Evolutionary conservation across 331 rosid genomes (phyloP).

Genomic region (Stylosanthes scabra): DNA sequence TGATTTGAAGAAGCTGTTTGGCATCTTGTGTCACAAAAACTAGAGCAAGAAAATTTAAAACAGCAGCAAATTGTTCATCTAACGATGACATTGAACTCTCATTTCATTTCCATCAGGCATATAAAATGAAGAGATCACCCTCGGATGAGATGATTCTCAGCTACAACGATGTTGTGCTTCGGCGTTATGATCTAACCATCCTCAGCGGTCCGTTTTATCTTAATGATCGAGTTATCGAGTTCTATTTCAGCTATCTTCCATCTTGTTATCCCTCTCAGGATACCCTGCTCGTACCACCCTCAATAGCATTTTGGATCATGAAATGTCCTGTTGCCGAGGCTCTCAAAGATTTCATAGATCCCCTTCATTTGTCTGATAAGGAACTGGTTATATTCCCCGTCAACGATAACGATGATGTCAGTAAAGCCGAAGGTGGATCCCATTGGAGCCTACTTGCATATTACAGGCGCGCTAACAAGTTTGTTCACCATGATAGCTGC

Average conservation of each 20-base stretch:
- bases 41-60: not conserved
- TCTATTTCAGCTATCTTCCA: conserved; percentile 74
- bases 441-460: conserved; percentile 95
- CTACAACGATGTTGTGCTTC: conserved; percentile 88
- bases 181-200: conserved; percentile 78
- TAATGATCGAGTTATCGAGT: conserved; percentile 85
- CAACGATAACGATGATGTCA: conserved; percentile 78
- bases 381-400: conserved; percentile 70
- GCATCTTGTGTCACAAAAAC: not conserved
- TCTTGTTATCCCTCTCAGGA: conserved; percentile 56
- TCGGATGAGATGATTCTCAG: conserved; percentile 79
- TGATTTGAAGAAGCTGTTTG: too few species aligned
- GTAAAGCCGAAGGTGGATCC: conserved; percentile 75
- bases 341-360: conserved; percentile 72
- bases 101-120: conserved; percentile 43
- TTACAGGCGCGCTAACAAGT: conserved; percentile 59
- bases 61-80: conserved; percentile 12
- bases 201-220: conserved; percentile 76
- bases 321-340: conserved; percentile 58
- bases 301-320: conserved; percentile 85
- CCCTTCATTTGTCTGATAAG: conserved; percentile 66
- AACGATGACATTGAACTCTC: not conserved
- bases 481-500: conserved; percentile 82
- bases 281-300: conserved; percentile 77
- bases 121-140: conserved; percentile 52